These are phyloP conservation scores for Actinomucor elegans DNA, from an alignment of 371 early-diverging fungal genomes.

Conservation along the genomic window DNA sequence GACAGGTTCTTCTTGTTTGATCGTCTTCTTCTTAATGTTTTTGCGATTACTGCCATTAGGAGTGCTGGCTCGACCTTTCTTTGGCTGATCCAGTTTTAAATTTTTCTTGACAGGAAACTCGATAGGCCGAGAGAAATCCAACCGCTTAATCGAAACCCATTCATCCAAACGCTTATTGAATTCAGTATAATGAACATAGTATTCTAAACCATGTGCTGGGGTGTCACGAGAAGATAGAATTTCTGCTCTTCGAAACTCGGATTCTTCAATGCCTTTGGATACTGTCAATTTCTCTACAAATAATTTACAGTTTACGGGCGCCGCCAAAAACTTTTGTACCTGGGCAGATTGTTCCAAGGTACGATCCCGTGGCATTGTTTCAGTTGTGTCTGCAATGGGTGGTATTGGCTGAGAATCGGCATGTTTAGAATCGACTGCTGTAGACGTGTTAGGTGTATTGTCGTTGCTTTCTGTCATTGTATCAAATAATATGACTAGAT, in stretches of 20 bases:
- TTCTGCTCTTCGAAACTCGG: conserved; percentile 87
- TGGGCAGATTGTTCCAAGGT: conserved; percentile 9
- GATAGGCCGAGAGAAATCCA: conserved; percentile 76
- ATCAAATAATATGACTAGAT: too few relatives aligned
- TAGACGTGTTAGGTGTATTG: too few relatives aligned
- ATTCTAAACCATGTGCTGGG: conserved; percentile 59
- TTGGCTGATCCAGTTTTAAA: conserved; percentile 55
- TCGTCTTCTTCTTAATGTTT: conserved; percentile 11
- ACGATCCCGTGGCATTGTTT: too few relatives aligned
- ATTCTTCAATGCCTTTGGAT: conserved; percentile 32
- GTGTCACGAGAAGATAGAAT: conserved; percentile 82
- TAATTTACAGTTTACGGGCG: conserved; percentile 64
- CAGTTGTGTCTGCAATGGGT: too few relatives aligned
- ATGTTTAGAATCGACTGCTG: too few relatives aligned
- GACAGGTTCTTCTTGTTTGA: conserved; percentile 5
- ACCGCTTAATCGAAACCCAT: conserved; percentile 83
- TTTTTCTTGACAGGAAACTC: conserved; percentile 58
- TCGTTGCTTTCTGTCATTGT: too few relatives aligned
- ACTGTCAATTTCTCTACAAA: conserved; percentile 65
- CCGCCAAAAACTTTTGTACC: conserved; percentile 29
- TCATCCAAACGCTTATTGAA: conserved; percentile 99
- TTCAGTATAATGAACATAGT: conserved; percentile 98
- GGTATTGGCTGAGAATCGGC: too few relatives aligned
- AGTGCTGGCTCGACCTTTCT: conserved; percentile 32
- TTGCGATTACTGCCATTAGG: background rate